Evolutionary conservation across 2,329 filamentous ascomycete species (phyloP).

Genomic region (Hyphodiscus sp.): DNA sequence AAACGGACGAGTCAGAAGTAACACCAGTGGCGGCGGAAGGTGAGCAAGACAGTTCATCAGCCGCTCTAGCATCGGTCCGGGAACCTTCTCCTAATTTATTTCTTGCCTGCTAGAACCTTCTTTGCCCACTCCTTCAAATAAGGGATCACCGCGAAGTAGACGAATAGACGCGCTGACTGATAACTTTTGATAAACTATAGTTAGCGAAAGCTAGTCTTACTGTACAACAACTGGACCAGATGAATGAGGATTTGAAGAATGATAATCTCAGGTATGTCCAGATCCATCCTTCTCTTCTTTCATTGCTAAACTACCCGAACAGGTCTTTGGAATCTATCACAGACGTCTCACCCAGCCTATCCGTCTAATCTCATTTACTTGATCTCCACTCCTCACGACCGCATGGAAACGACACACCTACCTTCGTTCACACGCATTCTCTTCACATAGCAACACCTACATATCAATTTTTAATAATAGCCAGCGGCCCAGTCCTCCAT

Average conservation of each 20-base stretch:
- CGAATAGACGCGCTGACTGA: slow-evolving; percentile 13
- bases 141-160: neutral
- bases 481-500: neutral
- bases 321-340: slow-evolving; percentile 34
- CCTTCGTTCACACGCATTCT: neutral
- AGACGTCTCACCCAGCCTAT: slow-evolving; percentile 14
- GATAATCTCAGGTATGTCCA: slow-evolving; percentile 40
- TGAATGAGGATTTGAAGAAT: slow-evolving; percentile 49
- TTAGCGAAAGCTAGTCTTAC: slow-evolving; percentile 29
- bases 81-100: slow-evolving; percentile 24
- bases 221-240: slow-evolving; percentile 36
- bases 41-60: slow-evolving; percentile 55
- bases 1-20: slow-evolving; percentile 30
- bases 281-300: neutral
- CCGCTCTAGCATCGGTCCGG: slow-evolving; percentile 62
- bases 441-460: neutral
- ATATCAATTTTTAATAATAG: slow-evolving; percentile 1
- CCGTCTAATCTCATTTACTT: slow-evolving; percentile 1
- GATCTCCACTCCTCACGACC: neutral
- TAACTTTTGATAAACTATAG: slow-evolving; percentile 18
- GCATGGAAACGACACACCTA: neutral
- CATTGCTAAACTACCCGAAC: neutral
- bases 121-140: neutral
- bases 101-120: slow-evolving; percentile 8
- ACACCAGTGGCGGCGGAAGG: slow-evolving; percentile 46